phyloP scores from a whole-genome alignment of 1,139 yeast genomes.

The Magnusiomyces tetraspermus region DNA sequence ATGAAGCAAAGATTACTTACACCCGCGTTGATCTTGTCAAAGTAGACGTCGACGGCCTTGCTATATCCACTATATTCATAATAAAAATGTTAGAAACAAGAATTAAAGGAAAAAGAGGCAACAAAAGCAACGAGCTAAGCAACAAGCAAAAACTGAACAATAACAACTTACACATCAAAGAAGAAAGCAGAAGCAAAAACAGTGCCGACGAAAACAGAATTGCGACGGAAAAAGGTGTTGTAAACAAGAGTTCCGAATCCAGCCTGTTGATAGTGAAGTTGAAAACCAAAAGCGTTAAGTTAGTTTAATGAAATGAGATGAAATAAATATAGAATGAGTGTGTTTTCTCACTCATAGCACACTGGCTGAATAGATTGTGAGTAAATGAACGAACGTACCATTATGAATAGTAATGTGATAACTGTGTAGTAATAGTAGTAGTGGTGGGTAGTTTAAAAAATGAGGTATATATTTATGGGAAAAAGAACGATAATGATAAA shows the following conservation, averaged over 20 bases:
- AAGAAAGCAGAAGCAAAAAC: conserved; percentile 80
- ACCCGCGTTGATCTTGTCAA: conserved; percentile 83
- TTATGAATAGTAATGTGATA: too few relatives aligned
- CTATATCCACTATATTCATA: conserved; percentile 49
- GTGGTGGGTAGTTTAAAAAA: too few relatives aligned
- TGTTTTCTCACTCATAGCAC: too few relatives aligned
- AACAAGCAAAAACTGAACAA: background rate
- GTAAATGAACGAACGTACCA: too few relatives aligned
- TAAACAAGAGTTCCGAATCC: conserved; percentile 43
- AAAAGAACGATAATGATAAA: too few relatives aligned
- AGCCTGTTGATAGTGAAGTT: conserved; percentile 31
- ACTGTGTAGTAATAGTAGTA: too few relatives aligned
- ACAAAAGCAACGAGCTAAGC: too few relatives aligned
- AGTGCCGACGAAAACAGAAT: conserved; percentile 81
- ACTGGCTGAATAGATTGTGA: too few relatives aligned
- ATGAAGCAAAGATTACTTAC: conserved; percentile 22
- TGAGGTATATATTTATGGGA: too few relatives aligned
- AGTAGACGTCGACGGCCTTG: conserved; percentile 66
- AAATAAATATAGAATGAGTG: background rate
- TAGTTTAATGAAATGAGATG: background rate
- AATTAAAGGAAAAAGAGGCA: conserved; percentile 15
- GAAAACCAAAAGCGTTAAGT: too few relatives aligned
- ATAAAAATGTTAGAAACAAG: background rate
- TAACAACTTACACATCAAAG: conserved; percentile 55
- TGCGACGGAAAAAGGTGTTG: conserved; percentile 81